phyloP scores from a whole-genome alignment of 108 stramenopile species.

The Seminavis robusta region DNA sequence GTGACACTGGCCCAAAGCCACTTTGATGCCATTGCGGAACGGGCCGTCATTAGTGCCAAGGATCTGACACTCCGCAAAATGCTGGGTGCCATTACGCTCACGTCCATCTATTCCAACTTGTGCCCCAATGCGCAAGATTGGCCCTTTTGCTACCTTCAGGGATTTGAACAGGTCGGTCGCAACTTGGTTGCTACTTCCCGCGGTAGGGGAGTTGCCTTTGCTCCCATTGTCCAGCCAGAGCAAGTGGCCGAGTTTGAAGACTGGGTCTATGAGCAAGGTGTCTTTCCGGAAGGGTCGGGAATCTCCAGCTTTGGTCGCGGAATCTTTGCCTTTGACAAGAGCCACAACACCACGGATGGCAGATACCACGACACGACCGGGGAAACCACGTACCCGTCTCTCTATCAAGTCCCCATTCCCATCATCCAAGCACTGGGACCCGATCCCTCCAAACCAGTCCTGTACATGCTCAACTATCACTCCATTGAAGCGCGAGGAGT shows the following conservation, averaged over 20 bases:
- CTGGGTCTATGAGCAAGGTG: neutral
- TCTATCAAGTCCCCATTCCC: neutral
- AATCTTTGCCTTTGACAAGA: conserved; percentile 4
- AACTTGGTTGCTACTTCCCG: neutral
- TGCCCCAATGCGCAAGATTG: conserved; percentile 12
- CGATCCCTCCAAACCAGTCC: neutral
- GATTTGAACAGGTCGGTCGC: conserved; percentile 4
- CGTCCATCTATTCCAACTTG: neutral
- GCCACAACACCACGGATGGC: too few species aligned
- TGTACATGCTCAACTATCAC: conserved; percentile 1
- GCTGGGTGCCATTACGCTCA: neutral
- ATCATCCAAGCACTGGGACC: neutral
- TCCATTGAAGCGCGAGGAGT: neutral
- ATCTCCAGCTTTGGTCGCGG: conserved; percentile 8
- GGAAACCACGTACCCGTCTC: neutral
- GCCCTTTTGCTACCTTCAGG: conserved; percentile 16
- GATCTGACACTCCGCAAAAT: neutral
- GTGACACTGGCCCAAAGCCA: conserved; percentile 3
- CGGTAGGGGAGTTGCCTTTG: neutral
- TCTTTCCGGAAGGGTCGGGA: conserved; percentile 8
- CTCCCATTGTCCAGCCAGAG: conserved; percentile 12
- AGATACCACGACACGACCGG: neutral
- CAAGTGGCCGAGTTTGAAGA: conserved; percentile 16
- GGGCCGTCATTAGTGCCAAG: conserved; percentile 2
- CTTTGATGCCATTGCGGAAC: conserved; percentile 10